Evolutionary conservation across 176 grass and related monocot genomes (phyloP), one percentile per base, ranked within the genome.

Genomic region (Zizania latifolia): DNA sequence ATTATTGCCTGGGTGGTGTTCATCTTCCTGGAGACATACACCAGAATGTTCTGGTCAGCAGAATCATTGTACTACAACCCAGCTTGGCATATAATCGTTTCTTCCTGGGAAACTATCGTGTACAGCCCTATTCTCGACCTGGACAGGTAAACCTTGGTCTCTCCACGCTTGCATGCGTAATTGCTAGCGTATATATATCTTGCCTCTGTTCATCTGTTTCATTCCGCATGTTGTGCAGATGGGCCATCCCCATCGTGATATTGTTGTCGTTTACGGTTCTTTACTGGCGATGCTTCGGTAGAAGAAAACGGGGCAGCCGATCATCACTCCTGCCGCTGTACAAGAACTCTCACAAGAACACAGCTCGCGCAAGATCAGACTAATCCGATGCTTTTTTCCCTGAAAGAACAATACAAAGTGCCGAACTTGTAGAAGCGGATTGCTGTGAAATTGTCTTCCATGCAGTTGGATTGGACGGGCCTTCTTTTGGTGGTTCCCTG

Each of bases 41-140:
- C 95, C 15, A 80, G 95, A 63, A 88, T 99, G 95, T 99, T 99
- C 87, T 99, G 95, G 95, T 92, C 95, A 57, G 89, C 95, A 0
- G 92, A 99, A 17, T 90, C 91, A 1, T 59, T 99, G 1, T 99
- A 88, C 44, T 99, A 94, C 62, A 99, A 99, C 76, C 95, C 95
- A 44, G 95, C 91, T 62, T 99, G 95, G 89, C 91, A 94, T 56
- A 66, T 99, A 34, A 94, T 99, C n/a, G 95, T 99, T 23, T 86
- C 91, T 65, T 86, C 76, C 16, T 99, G 95, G 95, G 95, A 99
- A 77, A 94, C 87, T 16, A 94, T 99, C 2, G 95, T 94, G 28
- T 99, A 94, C 77, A 99, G 89, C 28, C 95, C 95, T 39, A 65
- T 99, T 72, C 89, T 99, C 72, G 95, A 99, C 86, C 59, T 99